phyloP scores from a whole-genome alignment of 495 filamentous ascomycete genomes.

The Letharia lupina region DNA sequence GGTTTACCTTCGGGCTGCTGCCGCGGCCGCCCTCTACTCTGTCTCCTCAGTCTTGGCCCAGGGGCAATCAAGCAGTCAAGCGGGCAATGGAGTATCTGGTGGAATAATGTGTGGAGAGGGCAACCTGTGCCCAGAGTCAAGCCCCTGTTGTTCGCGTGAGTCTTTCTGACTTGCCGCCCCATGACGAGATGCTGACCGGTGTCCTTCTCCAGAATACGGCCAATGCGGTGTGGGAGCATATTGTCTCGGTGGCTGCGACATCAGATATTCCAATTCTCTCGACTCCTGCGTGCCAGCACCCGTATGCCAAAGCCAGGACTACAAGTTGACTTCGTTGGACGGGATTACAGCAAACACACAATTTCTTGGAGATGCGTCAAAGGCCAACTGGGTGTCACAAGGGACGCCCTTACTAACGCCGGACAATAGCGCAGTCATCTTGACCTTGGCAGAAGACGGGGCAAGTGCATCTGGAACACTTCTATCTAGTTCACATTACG shows the following conservation, averaged over 20 bases:
- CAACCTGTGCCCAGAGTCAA: conserved; percentile 61
- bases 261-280: conserved; percentile 66
- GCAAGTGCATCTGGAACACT: conserved; percentile 64
- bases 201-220: conserved; percentile 63
- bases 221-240: conserved; percentile 89
- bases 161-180: background rate
- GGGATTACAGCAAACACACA: conserved; percentile 57
- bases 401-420: conserved; percentile 59
- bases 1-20: conserved; percentile 19
- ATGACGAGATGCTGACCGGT: conserved; percentile 16
- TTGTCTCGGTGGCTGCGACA: conserved; percentile 94
- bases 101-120: conserved; percentile 44
- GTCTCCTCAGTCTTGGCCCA: conserved; percentile 29
- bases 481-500: conserved; percentile 75
- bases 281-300: conserved; percentile 84
- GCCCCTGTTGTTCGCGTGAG: conserved; percentile 87
- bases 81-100: conserved; percentile 25
- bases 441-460: conserved; percentile 79
- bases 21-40: conserved; percentile 31
- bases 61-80: conserved; percentile 20
- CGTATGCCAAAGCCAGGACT: conserved; percentile 64
- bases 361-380: conserved; percentile 76
- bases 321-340: conserved; percentile 62
- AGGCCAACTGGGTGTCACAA: conserved; percentile 79
- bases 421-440: conserved; percentile 48